These are phyloP conservation scores for Elsinoe arachidis DNA, from an alignment of 2,329 filamentous ascomycete genomes.

Conservation along the genomic window DNA sequence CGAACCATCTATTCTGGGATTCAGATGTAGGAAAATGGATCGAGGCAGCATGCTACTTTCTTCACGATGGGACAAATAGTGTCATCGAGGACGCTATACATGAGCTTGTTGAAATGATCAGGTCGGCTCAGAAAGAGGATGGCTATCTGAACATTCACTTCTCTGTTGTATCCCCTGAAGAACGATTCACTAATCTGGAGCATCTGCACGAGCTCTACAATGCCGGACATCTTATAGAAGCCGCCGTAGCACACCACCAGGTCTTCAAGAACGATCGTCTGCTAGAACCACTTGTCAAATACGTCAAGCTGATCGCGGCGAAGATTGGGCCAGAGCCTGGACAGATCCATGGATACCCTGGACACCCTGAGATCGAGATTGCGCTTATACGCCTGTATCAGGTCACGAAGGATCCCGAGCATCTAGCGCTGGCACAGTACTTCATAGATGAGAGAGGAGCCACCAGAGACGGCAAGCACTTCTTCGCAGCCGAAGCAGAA, in stretches of 20 bases:
- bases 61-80: constrained; percentile 34
- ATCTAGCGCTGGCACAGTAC: constrained; percentile 44
- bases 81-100: constrained; percentile 42
- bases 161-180: constrained; percentile 48
- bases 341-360: constrained; percentile 53
- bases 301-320: constrained; percentile 44
- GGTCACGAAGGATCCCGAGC: constrained; percentile 30
- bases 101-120: constrained; percentile 52
- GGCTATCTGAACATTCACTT: constrained; percentile 58
- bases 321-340: constrained; percentile 44
- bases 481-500: constrained; percentile 47
- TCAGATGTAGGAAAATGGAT: constrained; percentile 54
- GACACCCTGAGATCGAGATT: constrained; percentile 49
- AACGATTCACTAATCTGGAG: constrained; percentile 49
- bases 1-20: constrained; percentile 49
- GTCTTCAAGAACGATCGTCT: constrained; percentile 45
- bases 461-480: constrained; percentile 40
- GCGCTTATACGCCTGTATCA: constrained; percentile 40
- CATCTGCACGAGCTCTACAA: constrained; percentile 59
- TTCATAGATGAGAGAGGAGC: constrained; percentile 53
- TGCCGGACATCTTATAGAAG: constrained; percentile 54
- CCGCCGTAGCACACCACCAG: constrained; percentile 47
- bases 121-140: constrained; percentile 48
- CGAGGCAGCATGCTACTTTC: constrained; percentile 52
- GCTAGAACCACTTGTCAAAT: constrained; percentile 46